Percentiles rank a stretch among this genome's conserved stretches.
phyloP scores from a whole-genome alignment of 2,329 filamentous ascomycete genomes.

The Lachnellula willkommii region DNA sequence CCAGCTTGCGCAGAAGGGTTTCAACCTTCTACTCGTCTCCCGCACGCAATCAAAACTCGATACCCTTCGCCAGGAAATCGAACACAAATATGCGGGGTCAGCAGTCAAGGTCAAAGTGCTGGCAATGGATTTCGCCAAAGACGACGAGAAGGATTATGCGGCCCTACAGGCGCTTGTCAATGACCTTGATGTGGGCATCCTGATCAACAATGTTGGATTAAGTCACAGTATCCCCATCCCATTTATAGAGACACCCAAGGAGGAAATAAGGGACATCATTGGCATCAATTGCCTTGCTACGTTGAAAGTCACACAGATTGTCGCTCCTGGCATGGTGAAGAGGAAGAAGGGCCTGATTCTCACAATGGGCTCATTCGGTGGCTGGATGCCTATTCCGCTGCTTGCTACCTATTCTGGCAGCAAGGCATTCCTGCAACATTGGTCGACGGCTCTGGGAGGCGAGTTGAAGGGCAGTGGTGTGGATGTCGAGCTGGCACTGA shows the following conservation, averaged over 20 bases:
- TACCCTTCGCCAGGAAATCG: slow-evolving; percentile 68
- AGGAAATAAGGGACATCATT: slow-evolving; percentile 85
- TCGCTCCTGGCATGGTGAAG: slow-evolving; percentile 78
- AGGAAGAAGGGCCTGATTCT: slow-evolving; percentile 84
- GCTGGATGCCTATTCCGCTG: slow-evolving; percentile 84
- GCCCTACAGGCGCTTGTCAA: slow-evolving; percentile 62
- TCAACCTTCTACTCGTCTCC: slow-evolving; percentile 91
- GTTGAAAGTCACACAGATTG: slow-evolving; percentile 76
- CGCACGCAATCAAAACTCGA: slow-evolving; percentile 92
- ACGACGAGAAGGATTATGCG: slow-evolving; percentile 75
- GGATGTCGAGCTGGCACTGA: slow-evolving; percentile 85
- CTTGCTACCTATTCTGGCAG: slow-evolving; percentile 94
- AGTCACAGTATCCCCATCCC: slow-evolving; percentile 90
- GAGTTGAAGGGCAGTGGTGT: slow-evolving; percentile 79
- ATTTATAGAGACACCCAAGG: slow-evolving; percentile 71
- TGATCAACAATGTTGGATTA: slow-evolving; percentile 96
- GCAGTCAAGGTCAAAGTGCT: slow-evolving; percentile 68
- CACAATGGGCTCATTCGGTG: slow-evolving; percentile 96
- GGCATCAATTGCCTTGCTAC: slow-evolving; percentile 93
- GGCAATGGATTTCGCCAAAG: slow-evolving; percentile 85
- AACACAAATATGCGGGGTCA: slow-evolving; percentile 57
- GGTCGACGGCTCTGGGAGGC: slow-evolving; percentile 78
- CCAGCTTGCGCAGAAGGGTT: slow-evolving; percentile 84
- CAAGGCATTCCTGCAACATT: slow-evolving; percentile 97
- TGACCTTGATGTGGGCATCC: slow-evolving; percentile 73